Evolutionary conservation across 163 green algal species (phyloP).

Genomic region (Scenedesmus sp.): DNA sequence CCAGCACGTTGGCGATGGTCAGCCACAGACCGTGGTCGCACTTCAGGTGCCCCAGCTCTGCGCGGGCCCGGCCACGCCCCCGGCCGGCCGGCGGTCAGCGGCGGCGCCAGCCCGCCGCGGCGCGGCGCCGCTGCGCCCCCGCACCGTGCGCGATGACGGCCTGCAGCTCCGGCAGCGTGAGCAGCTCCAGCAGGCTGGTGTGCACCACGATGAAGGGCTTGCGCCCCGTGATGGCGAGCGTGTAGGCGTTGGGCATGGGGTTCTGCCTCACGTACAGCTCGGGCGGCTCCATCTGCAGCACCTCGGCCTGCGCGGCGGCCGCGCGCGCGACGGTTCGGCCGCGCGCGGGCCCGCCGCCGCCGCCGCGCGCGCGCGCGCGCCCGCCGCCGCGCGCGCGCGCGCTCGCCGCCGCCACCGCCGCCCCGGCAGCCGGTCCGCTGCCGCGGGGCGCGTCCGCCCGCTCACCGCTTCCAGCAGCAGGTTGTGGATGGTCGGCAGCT

Average conservation of each 20-base stretch:
- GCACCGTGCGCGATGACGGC: constrained; percentile 48
- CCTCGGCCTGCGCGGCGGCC: constrained; percentile 60
- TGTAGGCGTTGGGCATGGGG: constrained; percentile 94
- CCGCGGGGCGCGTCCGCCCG: no score
- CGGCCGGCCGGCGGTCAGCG: no score
- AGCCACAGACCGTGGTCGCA: constrained; percentile 97
- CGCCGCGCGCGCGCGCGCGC: no score
- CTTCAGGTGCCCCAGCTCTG: constrained; percentile 94
- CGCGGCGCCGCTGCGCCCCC: no score
- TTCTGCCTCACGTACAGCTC: constrained; percentile 94
- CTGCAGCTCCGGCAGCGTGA: constrained; percentile 83
- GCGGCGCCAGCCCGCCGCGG: no score
- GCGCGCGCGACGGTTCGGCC: no score
- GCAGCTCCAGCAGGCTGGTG: constrained; percentile 94
- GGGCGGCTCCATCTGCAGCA: constrained; percentile 87
- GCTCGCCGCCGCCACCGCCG: neutral
- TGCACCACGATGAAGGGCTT: constrained; percentile 96
- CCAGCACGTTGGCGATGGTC: constrained; percentile 92
- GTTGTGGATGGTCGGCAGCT: constrained; percentile 81
- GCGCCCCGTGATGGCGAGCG: constrained; percentile 88
- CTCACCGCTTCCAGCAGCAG: constrained; percentile 79
- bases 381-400: neutral
- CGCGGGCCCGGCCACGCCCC: no score
- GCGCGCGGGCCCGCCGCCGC: no score
- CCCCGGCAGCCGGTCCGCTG: constrained; percentile 13